phyloP scores from a whole-genome alignment of 768 basidiomycete species.

The Dentipellis sp. region DNA sequence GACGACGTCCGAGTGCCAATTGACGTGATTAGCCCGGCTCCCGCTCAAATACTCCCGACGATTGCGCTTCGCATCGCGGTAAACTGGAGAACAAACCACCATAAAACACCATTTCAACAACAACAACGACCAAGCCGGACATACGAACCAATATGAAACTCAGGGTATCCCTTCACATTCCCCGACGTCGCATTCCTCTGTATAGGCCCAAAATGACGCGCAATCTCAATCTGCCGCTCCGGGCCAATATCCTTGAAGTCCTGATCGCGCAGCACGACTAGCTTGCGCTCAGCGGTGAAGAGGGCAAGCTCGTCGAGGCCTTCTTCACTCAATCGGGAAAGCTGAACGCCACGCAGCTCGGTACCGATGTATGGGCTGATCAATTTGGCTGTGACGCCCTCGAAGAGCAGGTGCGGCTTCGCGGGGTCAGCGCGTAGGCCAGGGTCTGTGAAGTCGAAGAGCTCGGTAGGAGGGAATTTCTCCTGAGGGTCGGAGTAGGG shows the following conservation, averaged over 20 bases:
- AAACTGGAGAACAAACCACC: constrained; percentile 26
- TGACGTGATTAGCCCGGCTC: constrained; percentile 30
- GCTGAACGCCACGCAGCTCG: constrained; percentile 40
- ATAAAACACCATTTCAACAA: background rate
- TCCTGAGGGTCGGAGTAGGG: background rate
- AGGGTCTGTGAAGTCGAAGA: constrained; percentile 32
- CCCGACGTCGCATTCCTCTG: constrained; percentile 31
- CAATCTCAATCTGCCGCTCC: constrained; percentile 44
- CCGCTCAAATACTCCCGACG: constrained; percentile 30
- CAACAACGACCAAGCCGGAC: background rate
- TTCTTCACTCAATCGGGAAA: constrained; percentile 40
- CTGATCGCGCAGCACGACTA: constrained; percentile 49
- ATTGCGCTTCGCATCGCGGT: constrained; percentile 38
- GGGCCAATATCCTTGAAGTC: constrained; percentile 51
- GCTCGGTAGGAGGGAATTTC: background rate
- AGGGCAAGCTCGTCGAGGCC: constrained; percentile 30
- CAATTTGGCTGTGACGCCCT: constrained; percentile 28
- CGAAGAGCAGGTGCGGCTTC: constrained; percentile 40
- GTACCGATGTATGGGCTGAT: constrained; percentile 46
- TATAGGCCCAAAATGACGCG: constrained; percentile 22
- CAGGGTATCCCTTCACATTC: constrained; percentile 45
- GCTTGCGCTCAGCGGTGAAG: constrained; percentile 41
- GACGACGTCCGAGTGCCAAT: constrained; percentile 70
- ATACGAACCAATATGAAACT: constrained; percentile 43
- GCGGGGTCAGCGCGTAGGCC: constrained; percentile 38